phyloP scores from a whole-genome alignment of 2,329 filamentous ascomycete genomes.

The Fusarium verrucosum region DNA sequence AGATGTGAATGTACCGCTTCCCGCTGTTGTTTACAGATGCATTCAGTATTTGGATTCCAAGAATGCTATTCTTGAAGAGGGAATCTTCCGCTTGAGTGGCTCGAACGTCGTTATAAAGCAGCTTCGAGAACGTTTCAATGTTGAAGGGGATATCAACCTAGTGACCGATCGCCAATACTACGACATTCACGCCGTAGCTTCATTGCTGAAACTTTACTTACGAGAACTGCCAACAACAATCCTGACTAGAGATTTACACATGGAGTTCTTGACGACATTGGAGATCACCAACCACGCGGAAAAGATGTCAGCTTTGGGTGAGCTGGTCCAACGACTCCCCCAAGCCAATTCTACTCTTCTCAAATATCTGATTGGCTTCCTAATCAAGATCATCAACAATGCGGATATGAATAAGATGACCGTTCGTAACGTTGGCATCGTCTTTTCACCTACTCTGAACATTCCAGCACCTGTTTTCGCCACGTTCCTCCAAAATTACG shows the following conservation, averaged over 20 bases:
- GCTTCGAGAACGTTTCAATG: conserved; percentile 92
- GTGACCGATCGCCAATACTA: conserved; percentile 85
- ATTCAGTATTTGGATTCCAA: conserved; percentile 91
- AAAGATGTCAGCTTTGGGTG: conserved; percentile 79
- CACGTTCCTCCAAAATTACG: conserved; percentile 90
- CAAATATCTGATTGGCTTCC: conserved; percentile 84
- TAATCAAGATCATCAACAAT: conserved; percentile 93
- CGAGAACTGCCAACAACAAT: conserved; percentile 92
- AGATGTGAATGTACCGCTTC: conserved; percentile 78
- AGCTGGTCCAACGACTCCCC: conserved; percentile 82
- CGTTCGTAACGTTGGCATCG: conserved; percentile 95
- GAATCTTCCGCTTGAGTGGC: conserved; percentile 96
- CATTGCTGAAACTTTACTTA: conserved; percentile 91
- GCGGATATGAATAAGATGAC: conserved; percentile 96
- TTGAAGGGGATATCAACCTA: conserved; percentile 89
- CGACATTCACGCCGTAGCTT: conserved; percentile 95
- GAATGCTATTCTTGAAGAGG: conserved; percentile 85
- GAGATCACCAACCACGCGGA: conserved; percentile 79
- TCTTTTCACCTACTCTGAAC: conserved; percentile 96
- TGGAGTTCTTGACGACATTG: conserved; percentile 85
- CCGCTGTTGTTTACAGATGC: conserved; percentile 93
- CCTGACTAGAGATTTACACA: conserved; percentile 86
- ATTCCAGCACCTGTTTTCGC: conserved; percentile 96
- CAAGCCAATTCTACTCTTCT: conserved; percentile 82
- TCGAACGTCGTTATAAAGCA: conserved; percentile 94